These are phyloP conservation scores for Plasmodium knowlesi DNA, from an alignment of 169 alveolate species.

Conservation along the genomic window DNA sequence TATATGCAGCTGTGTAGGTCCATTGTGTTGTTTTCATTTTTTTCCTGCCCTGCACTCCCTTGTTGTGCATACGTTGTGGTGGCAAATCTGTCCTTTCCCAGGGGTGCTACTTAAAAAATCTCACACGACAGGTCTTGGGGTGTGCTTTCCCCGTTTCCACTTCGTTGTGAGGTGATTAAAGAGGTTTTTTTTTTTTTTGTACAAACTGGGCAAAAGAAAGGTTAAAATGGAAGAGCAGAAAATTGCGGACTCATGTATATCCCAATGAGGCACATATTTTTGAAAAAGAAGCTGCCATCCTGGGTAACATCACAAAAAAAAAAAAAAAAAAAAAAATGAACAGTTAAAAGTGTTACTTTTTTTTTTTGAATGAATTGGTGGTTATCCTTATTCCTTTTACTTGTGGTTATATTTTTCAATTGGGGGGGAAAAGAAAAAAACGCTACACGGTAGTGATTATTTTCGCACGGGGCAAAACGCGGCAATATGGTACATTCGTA, in stretches of 20 bases:
- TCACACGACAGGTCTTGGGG: background rate
- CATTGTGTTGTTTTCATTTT: background rate
- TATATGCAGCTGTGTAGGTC: background rate
- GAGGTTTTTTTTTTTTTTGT: slow-evolving; percentile 23
- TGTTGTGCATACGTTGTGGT: background rate
- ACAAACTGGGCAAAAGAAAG: background rate
- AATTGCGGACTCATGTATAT: background rate
- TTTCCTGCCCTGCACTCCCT: background rate
- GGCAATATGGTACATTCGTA: background rate
- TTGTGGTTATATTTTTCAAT: background rate
- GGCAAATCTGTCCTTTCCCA: background rate
- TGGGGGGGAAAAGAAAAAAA: background rate
- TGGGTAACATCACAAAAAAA: background rate
- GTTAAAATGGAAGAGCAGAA: background rate
- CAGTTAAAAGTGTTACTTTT: background rate
- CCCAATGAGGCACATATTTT: background rate
- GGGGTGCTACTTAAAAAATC: background rate
- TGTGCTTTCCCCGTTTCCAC: background rate
- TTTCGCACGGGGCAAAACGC: background rate
- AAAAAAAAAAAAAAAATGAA: no score
- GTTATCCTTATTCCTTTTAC: background rate
- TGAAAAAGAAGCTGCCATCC: background rate
- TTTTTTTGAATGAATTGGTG: background rate
- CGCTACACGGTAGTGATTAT: background rate
- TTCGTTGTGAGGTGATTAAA: slow-evolving; percentile 25